phyloP scores from a whole-genome alignment of 345 rosid genomes.

The Acer saccharum region DNA sequence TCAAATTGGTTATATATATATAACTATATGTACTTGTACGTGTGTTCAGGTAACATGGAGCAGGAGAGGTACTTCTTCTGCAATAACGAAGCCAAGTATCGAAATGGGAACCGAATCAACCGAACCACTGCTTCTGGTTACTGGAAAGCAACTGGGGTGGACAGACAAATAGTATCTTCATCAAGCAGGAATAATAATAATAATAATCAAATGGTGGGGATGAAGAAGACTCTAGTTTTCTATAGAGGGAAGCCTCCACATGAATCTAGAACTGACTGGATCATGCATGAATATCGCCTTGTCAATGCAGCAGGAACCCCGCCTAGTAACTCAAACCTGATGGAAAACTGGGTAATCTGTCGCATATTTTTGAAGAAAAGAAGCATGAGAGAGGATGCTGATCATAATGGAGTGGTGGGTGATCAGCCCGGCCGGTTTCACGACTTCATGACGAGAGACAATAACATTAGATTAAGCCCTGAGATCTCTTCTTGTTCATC shows the following conservation, averaged over 20 bases:
- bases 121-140: constrained; percentile 32
- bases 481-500: constrained; percentile 25
- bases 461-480: background rate
- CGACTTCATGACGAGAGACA: constrained; percentile 24
- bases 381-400: constrained; percentile 8
- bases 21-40: background rate
- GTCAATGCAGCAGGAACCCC: constrained; percentile 11
- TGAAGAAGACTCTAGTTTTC: constrained; percentile 79
- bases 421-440: background rate
- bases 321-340: constrained; percentile 9
- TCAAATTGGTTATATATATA: too few species aligned
- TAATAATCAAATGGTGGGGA: constrained; percentile 44
- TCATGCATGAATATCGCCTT: constrained; percentile 88
- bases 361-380: constrained; percentile 50
- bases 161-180: too few species aligned
- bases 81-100: too few species aligned
- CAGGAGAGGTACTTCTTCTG: too few species aligned
- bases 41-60: too few species aligned
- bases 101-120: constrained; percentile 30
- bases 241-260: constrained; percentile 62
- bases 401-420: background rate
- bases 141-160: too few species aligned
- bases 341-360: constrained; percentile 50
- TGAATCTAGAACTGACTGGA: constrained; percentile 79
- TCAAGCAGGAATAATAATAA: too few species aligned